A percentile compares a stretch with the other conserved stretches of the same genome.
These are phyloP conservation scores for Backusella macrospora DNA, from an alignment of 192 early-diverging fungal genomes.

Conservation along the genomic window DNA sequence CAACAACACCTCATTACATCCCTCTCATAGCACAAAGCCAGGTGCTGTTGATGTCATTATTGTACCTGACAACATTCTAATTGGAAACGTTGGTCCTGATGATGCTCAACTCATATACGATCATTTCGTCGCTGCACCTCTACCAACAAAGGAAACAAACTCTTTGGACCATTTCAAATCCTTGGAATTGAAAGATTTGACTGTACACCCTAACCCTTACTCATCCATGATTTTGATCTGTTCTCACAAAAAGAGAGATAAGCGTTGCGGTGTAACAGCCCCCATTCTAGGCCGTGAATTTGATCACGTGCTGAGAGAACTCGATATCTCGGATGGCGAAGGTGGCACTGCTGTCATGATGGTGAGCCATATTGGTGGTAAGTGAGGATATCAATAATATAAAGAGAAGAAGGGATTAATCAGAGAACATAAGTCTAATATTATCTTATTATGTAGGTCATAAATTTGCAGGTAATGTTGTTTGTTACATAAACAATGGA, in stretches of 20 bases:
- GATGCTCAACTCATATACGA: slow-evolving; percentile 49
- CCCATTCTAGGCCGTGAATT: slow-evolving; percentile 56
- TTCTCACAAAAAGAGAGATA: slow-evolving; percentile 57
- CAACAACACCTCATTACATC: slow-evolving; percentile 47
- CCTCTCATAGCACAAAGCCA: slow-evolving; percentile 32
- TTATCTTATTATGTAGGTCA: slow-evolving; percentile 42
- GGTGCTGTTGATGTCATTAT: slow-evolving; percentile 45
- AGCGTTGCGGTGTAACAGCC: slow-evolving; percentile 56
- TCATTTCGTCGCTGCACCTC: slow-evolving; percentile 36
- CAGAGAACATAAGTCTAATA: neutral
- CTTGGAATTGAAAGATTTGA: neutral
- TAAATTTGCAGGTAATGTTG: slow-evolving; percentile 62
- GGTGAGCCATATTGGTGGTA: slow-evolving; percentile 59
- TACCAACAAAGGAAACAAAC: slow-evolving; percentile 11
- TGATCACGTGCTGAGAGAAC: slow-evolving; percentile 43
- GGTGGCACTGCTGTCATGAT: slow-evolving; percentile 46
- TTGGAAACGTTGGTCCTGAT: slow-evolving; percentile 49
- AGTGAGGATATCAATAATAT: neutral
- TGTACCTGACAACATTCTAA: slow-evolving; percentile 59
- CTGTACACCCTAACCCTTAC: slow-evolving; percentile 40
- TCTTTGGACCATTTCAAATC: neutral
- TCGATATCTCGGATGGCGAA: slow-evolving; percentile 50
- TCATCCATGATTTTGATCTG: slow-evolving; percentile 54
- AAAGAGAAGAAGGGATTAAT: neutral
- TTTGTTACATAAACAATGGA: slow-evolving; percentile 51